phyloP scores from a whole-genome alignment of 2,329 filamentous ascomycete genomes.

The Penicillium sp. region DNA sequence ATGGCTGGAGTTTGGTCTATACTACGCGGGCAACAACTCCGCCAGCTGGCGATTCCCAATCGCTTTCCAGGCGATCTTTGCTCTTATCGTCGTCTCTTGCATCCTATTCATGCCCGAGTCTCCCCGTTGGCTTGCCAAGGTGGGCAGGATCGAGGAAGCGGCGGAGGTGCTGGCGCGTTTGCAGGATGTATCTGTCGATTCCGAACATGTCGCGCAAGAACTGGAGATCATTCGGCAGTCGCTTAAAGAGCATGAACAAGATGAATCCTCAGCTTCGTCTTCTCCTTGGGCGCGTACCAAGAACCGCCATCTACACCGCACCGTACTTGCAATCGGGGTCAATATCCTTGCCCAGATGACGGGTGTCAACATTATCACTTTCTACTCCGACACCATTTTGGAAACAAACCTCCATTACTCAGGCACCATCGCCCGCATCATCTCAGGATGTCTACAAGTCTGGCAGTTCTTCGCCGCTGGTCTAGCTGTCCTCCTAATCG shows the following conservation, averaged over 20 bases:
- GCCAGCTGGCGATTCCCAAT: conserved; percentile 33
- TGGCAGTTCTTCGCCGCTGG: conserved; percentile 25
- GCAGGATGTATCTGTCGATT: conserved; percentile 45
- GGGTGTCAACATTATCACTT: conserved; percentile 33
- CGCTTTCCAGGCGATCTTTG: conserved; percentile 39
- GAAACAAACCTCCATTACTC: conserved; percentile 23
- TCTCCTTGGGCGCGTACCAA: conserved; percentile 22
- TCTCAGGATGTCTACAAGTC: conserved; percentile 28
- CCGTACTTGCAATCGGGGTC: conserved; percentile 23
- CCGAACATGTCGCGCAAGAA: conserved; percentile 45
- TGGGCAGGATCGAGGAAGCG: conserved; percentile 50
- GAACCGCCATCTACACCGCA: conserved; percentile 27
- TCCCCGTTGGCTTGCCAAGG: conserved; percentile 54
- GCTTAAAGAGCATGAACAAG: conserved; percentile 1
- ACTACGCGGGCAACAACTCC: conserved; percentile 34
- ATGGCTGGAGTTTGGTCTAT: conserved; percentile 44
- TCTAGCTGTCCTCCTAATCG: conserved; percentile 22
- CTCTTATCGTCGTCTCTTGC: conserved; percentile 19
- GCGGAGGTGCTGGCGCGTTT: conserved; percentile 48
- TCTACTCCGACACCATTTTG: conserved; percentile 33
- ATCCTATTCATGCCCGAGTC: conserved; percentile 49
- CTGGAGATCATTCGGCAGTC: conserved; percentile 49
- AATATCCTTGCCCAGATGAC: conserved; percentile 32
- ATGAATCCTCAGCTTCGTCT: conserved; percentile 8
- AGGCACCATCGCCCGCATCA: conserved; percentile 19